Evolutionary conservation across 345 rosid genomes (phyloP).

Genomic region (Boechera divaricarpa): DNA sequence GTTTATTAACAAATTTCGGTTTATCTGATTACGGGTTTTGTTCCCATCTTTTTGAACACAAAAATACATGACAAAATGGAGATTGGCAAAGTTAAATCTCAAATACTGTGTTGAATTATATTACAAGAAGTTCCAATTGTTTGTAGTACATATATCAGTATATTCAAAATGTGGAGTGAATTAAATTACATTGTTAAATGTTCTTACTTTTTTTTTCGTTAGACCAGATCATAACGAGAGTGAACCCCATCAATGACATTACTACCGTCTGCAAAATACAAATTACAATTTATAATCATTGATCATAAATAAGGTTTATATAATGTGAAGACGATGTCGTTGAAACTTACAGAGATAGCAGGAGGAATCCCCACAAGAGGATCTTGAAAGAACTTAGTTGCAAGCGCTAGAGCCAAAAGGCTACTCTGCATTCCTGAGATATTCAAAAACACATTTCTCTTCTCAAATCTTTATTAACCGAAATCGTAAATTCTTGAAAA

Average conservation of each 20-base stretch:
- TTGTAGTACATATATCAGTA: neutral
- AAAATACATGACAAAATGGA: neutral
- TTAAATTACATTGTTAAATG: neutral
- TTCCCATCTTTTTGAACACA: no score
- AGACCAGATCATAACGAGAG: slow-evolving; percentile 85
- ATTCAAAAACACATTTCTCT: slow-evolving; percentile 4
- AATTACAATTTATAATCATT: neutral
- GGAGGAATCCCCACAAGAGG: slow-evolving; percentile 93
- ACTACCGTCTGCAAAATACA: slow-evolving; percentile 77
- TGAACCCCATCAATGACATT: slow-evolving; percentile 96
- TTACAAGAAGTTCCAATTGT: neutral
- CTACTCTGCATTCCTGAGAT: slow-evolving; percentile 97
- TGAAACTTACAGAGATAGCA: slow-evolving; percentile 75
- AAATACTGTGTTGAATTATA: neutral
- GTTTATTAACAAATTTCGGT: no score
- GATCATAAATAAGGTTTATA: neutral
- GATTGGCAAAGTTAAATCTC: neutral
- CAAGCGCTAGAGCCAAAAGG: slow-evolving; percentile 89
- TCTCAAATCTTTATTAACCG: neutral
- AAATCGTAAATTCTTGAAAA: neutral
- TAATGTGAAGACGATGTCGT: neutral
- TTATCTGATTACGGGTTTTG: no score
- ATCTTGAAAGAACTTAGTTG: slow-evolving; percentile 89
- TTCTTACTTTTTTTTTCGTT: slow-evolving; percentile 46
- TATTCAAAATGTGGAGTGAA: neutral